A percentile compares a stretch with the other conserved stretches of the same genome.
Evolutionary conservation across 106 monocot genomes (phyloP).

Genomic region (Phalaenopsis equestris): DNA sequence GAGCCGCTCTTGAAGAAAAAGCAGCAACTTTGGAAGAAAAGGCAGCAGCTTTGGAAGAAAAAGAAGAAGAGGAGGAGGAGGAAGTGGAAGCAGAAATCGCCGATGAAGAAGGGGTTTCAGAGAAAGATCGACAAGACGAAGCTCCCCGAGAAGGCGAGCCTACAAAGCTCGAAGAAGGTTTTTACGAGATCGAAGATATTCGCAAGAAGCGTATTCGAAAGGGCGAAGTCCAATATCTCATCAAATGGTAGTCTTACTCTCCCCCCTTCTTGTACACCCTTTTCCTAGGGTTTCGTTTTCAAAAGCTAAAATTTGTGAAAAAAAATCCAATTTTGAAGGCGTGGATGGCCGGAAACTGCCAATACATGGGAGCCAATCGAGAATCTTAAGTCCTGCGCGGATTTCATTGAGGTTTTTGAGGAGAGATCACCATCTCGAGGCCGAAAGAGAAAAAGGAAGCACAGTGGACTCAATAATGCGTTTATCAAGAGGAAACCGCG

Average conservation of each 20-base stretch:
- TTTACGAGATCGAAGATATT: conserved; percentile 76
- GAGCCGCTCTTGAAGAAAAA: neutral
- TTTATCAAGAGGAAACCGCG: conserved; percentile 11
- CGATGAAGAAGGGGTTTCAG: neutral
- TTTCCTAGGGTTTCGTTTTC: neutral
- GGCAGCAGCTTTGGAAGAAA: too few species aligned
- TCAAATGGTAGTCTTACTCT: conserved; percentile 48
- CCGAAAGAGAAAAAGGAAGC: conserved; percentile 53
- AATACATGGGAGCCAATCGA: conserved; percentile 97
- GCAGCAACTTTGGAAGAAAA: neutral
- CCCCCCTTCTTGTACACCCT: neutral
- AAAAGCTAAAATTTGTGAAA: neutral
- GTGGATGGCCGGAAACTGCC: conserved; percentile 88
- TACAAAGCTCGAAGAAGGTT: conserved; percentile 58
- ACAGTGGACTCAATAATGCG: neutral
- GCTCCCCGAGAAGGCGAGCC: conserved; percentile 6
- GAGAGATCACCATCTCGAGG: conserved; percentile 27
- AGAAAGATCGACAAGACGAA: neutral
- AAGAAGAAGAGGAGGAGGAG: neutral
- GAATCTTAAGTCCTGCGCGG: conserved; percentile 60
- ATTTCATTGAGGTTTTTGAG: conserved; percentile 72
- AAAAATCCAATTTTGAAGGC: conserved; percentile 32
- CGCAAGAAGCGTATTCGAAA: conserved; percentile 62
- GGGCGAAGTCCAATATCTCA: conserved; percentile 67
- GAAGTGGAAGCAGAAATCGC: neutral